Evolutionary conservation across 352 stramenopile genomes (phyloP).

Genomic region (Hyaloperonospora brassicae): DNA sequence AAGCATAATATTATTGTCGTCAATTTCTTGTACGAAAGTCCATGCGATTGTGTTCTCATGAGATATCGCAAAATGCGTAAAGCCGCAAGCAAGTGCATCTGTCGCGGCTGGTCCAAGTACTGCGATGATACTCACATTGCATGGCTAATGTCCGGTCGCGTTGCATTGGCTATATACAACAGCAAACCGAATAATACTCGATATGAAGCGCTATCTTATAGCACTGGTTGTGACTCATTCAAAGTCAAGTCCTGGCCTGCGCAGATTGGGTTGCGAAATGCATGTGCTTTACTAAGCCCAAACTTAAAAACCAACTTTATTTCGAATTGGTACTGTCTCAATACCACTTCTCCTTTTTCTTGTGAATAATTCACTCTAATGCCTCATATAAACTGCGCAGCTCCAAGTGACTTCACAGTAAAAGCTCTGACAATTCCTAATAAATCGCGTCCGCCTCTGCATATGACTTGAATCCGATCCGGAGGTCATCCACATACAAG

Average conservation of each 20-base stretch:
- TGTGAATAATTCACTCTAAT: slow-evolving; percentile 11
- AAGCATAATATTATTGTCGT: not conserved
- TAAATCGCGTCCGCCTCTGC: not conserved
- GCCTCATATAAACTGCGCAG: slow-evolving; percentile 1
- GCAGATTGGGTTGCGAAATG: slow-evolving; percentile 2
- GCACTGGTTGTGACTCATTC: not conserved
- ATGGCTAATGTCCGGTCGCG: slow-evolving; percentile 13
- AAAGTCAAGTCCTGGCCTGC: slow-evolving; percentile 1
- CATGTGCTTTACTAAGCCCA: not conserved
- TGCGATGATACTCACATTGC: slow-evolving; percentile 1
- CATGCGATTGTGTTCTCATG: slow-evolving; percentile 3
- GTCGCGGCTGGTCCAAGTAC: slow-evolving; percentile 7
- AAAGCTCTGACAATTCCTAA: slow-evolving; percentile 1
- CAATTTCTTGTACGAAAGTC: not conserved
- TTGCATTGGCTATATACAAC: slow-evolving; percentile 20
- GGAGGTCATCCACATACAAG: not conserved
- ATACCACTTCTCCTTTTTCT: not conserved
- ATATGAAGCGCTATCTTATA: not conserved
- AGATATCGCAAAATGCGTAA: slow-evolving; percentile 8
- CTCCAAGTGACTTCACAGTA: slow-evolving; percentile 12
- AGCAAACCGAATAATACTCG: slow-evolving; percentile 13
- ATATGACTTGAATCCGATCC: not conserved
- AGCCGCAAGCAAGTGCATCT: slow-evolving; percentile 16
- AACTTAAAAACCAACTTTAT: slow-evolving; percentile 3
- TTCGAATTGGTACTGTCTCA: slow-evolving; percentile 11